phyloP scores from a whole-genome alignment of 2,329 filamentous ascomycete species.

The Trichothecium roseum region DNA sequence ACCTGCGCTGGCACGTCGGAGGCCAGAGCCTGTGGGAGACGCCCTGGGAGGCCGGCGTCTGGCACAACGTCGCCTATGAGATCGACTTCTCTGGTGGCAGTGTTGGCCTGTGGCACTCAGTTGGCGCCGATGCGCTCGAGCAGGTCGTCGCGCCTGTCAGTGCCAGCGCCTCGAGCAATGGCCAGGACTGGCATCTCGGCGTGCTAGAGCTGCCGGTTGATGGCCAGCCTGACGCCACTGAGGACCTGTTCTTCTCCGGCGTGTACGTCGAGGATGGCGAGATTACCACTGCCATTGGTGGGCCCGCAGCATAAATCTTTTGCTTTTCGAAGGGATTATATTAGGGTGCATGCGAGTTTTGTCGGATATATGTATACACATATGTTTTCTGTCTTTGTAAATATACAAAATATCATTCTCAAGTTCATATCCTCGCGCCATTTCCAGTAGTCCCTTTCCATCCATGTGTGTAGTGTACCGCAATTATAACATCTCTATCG shows the following conservation, averaged over 20 bases:
- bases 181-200: constrained; percentile 63
- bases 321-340: no score
- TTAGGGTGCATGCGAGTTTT: no score
- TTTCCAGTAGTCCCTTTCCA: no score
- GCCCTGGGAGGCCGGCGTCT: constrained; percentile 50
- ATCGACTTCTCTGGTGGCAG: constrained; percentile 55
- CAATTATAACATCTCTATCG: no score
- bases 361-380: no score
- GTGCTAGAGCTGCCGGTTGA: constrained; percentile 53
- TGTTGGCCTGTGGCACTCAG: constrained; percentile 62
- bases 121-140: constrained; percentile 44
- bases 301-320: constrained; percentile 1
- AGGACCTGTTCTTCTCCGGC: constrained; percentile 64
- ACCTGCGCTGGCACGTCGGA: constrained; percentile 55
- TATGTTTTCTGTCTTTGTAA: no score
- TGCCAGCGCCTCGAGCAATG: constrained; percentile 53
- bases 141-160: constrained; percentile 50
- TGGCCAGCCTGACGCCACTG: constrained; percentile 40
- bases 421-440: no score
- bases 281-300: constrained; percentile 19
- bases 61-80: constrained; percentile 69
- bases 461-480: no score
- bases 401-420: no score
- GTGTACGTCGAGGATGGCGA: constrained; percentile 51
- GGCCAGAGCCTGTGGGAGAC: constrained; percentile 52